Base-by-base conservation (phyloP, 371 early-diverging fungal genomes). In the Mortierella sp. region DNA sequence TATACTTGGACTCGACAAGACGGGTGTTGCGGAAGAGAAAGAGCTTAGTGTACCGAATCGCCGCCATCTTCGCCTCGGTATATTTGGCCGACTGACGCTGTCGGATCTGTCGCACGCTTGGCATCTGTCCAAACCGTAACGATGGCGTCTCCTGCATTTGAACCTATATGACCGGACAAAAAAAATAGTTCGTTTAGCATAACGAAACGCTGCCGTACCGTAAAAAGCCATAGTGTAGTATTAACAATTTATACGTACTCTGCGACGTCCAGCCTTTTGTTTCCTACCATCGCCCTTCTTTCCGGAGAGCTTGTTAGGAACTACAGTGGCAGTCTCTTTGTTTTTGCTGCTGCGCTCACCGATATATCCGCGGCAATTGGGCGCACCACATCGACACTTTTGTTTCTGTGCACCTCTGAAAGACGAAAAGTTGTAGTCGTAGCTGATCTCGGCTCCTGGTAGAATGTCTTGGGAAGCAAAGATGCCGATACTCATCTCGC, bases 341-440 rank as follows among this genome's bases (percentile, higher is more conserved):
- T 37, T 65, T 34, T 64, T 65, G 44, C 72, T 72, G 47, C 52
- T 44, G 24, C 78, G 78, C 46, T 69, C 70, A 4, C 89, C 90
- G 55, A 90, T 84, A 14, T 79, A 78, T 7, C 95, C 95, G 31
- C 93, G 82, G 64, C 96, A 95, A 14, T 81, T 87, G 21, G 56
- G 51, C 26, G 85, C 80, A 0, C 91, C 94, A 70, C 96, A 95
- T 23, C 87, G 80, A 69, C 96, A 94, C 49, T 83, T 84, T 59
- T 87, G 87, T 68, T 86, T 87, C 48, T 85, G 85, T 1, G 84
- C 88, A 6, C 87, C 90, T 58, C 82, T 81, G 56, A 90, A 92
- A 0, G 86, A 72, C 15, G 90, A 87, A 71, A 93, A 95, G 37
- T 91, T 90, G 68, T 95, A 97, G 75, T 97, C 94, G 65, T 95